phyloP scores from a whole-genome alignment of 345 rosid genomes.

The Syzygium jambos region DNA sequence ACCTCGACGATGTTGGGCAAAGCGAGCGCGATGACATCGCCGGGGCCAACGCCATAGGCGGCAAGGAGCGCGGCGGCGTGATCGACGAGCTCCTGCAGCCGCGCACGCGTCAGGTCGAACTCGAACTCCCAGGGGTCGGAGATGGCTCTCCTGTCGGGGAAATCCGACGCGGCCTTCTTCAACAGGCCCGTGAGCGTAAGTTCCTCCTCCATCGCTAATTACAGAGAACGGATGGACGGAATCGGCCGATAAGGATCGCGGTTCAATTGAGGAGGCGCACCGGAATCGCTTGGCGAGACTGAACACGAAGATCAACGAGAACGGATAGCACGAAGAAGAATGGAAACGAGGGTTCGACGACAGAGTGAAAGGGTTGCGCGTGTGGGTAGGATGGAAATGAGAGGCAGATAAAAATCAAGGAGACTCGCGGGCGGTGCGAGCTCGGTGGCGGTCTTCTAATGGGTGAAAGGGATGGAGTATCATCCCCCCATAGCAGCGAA shows the following conservation, averaged over 20 bases:
- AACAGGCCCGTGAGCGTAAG: conserved; percentile 38
- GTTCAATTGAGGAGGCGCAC: neutral
- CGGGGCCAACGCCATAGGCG: conserved; percentile 35
- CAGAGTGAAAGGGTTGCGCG: no score
- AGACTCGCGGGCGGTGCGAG: no score
- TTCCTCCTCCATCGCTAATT: conserved; percentile 3
- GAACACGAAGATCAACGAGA: neutral
- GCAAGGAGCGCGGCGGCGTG: conserved; percentile 44
- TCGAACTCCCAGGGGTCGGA: conserved; percentile 22
- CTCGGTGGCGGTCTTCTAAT: no score
- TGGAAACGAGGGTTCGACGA: neutral
- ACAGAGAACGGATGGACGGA: neutral
- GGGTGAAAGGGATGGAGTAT: no score
- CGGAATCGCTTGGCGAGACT: neutral
- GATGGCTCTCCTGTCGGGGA: conserved; percentile 29
- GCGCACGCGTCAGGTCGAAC: conserved; percentile 30
- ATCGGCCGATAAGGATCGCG: neutral
- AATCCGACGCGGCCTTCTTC: conserved; percentile 29
- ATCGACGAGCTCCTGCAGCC: conserved; percentile 34
- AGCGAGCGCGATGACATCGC: conserved; percentile 61
- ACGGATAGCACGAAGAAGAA: neutral
- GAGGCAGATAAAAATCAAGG: no score
- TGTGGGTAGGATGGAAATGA: no score
- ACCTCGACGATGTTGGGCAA: conserved; percentile 72
- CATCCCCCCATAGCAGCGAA: no score